phyloP scores from a whole-genome alignment of 1,284 basidiomycete genomes.

The Cryptococcus sp. region DNA sequence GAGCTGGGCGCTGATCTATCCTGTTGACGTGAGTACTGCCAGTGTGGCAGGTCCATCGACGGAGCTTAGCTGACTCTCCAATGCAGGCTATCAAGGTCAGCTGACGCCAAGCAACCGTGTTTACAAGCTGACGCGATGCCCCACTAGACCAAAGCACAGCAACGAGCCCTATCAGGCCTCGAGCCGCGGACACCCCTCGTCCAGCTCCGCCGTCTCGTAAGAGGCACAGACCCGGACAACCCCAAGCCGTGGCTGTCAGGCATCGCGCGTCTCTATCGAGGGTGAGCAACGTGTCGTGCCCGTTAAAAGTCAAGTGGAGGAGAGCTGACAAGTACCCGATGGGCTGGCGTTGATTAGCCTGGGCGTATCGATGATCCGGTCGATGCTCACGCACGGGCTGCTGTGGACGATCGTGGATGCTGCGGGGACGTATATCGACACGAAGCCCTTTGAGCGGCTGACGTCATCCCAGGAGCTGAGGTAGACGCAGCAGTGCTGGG shows the following conservation, averaged over 20 bases:
- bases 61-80: background rate
- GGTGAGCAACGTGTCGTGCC: conserved; percentile 27
- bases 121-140: background rate
- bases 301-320: no score
- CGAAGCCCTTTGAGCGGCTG: conserved; percentile 34
- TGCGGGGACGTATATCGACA: conserved; percentile 44
- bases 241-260: conserved; percentile 46
- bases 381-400: conserved; percentile 49
- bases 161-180: conserved; percentile 44
- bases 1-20: conserved; percentile 50
- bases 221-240: conserved; percentile 41
- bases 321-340: background rate
- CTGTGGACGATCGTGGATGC: conserved; percentile 50
- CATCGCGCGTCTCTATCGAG: conserved; percentile 45
- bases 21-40: conserved; percentile 46
- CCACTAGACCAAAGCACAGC: conserved; percentile 47
- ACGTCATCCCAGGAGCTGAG: conserved; percentile 2
- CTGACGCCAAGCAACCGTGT: background rate
- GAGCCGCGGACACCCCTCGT: conserved; percentile 36
- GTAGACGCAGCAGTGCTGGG: background rate
- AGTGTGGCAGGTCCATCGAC: background rate
- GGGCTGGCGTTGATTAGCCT: conserved; percentile 29
- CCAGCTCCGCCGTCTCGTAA: conserved; percentile 45
- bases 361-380: conserved; percentile 48
- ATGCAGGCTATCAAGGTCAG: conserved; percentile 44